Base-by-base conservation (phyloP, 2,329 filamentous ascomycete species). In the Ascochyta lentis region DNA sequence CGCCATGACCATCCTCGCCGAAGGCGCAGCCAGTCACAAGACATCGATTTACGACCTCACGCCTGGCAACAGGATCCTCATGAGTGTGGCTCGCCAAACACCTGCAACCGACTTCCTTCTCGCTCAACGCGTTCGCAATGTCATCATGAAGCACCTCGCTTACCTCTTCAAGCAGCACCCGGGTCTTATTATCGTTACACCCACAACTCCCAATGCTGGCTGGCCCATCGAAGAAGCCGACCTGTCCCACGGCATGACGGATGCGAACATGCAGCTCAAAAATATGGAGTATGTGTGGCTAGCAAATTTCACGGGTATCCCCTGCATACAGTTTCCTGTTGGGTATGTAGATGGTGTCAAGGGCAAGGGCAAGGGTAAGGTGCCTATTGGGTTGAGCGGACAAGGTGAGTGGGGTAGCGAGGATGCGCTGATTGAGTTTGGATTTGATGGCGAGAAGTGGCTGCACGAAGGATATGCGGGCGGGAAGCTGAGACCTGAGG, bases 201-300 rank as follows among this genome's bases (percentile, higher is more conserved):
- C 93, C 0, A 92, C 91, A 1, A 85, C 86, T 3, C 90, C 92
- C 0, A 84, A 89, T 56, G 81, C 86, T 0, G 92, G 92, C 10
- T 96, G 90, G 89, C 84, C 84, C 38, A 86, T 88, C 10, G 87
- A 90, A 37, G 79, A 86, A 15, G 78, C 78, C n/a, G 87, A 92
- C 67, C 71, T 86, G 4, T 63, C 70, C 7, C 77, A 80, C 42
- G 93, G 93, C 2, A 79, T 91, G 63, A 88, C 83, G 34, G 89
- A 97, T 72, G 88, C 83, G 0, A 92, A 95, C 71, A 80, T 78
- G 58, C 87, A 86, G 15, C 79, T 96, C n/a, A 80, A 84, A 24
- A 90, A 85, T 69, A 96, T 96, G 91, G 86, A 89, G 74, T 96
- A 91, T 76, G 87, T 90, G 15, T 96, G 90, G 84, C 76, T 96